Base-by-base conservation (phyloP, 176 grass and related monocot species). In the Aegilops speltoides region DNA sequence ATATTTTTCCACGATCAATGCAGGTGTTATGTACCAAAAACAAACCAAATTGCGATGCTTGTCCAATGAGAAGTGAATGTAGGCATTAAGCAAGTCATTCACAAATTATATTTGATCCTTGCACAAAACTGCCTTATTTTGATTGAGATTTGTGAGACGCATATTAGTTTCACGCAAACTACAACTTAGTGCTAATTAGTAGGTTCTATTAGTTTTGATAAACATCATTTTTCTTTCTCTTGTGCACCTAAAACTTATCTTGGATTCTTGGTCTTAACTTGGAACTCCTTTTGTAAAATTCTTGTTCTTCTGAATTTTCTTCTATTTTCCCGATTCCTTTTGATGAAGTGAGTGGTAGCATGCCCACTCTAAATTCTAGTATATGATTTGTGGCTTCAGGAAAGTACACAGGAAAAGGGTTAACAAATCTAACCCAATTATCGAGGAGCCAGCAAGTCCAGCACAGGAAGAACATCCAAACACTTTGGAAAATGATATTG, bases 21-120 rank as follows among this genome's bases (percentile, higher is more conserved):
- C 79, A 99, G 92, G 92, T 99, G 12, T 99, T 99, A 64, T 99
- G 90, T 87, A 99, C 97, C 6, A 98, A 98, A 94, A 96, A 29
- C 52, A 96, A 94, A 69, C 94, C 97, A 52, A 98, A 98, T 85
- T 98, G 97, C 79, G 93, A 94, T 61, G 90, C 93, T 85, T 98
- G 94, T 69, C 97, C 97, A 48, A 89, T 98, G 90, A 94, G 97
- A 86, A 93, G 84, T 61, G 93, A 98, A 19, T 98, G 97, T 85
- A 98, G 89, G 91, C 97, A 96, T 84, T 98, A 91, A 79, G 89
- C 94, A 82, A 98, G 94, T 87, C 92, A 54, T 98, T 91, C 86
- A 88, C 94, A 68, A 96, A 13, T 83, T 87, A 86, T 78, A 9
- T 77, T 71, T 28, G 67, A 75, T 82, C 81, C 40, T 64, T 78